phyloP scores from a whole-genome alignment of 2,329 filamentous ascomycete species.

The Cladobotryum mycophilum region DNA sequence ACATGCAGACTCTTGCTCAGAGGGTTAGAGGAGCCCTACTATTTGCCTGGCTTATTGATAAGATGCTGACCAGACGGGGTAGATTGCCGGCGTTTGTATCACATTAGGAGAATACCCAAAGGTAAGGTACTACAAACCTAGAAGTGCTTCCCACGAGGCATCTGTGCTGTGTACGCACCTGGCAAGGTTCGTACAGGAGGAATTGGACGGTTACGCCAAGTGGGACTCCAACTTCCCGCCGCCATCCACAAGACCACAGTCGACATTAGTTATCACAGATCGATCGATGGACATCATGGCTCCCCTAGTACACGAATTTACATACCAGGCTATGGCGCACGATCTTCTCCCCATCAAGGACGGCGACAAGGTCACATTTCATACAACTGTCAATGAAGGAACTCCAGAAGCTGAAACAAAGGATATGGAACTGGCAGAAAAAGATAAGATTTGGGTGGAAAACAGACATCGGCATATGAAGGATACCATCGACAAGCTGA shows the following conservation, averaged over 20 bases:
- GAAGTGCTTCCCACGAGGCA: conserved; percentile 72
- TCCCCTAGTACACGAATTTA: conserved; percentile 90
- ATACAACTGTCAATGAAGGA: conserved; percentile 71
- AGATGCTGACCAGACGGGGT: conserved; percentile 3
- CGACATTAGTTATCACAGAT: conserved; percentile 80
- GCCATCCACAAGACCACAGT: conserved; percentile 68
- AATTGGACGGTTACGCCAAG: conserved; percentile 82
- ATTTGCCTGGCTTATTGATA: background rate
- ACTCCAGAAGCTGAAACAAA: conserved; percentile 66
- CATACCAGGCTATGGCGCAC: conserved; percentile 97
- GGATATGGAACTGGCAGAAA: conserved; percentile 85
- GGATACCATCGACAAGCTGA: conserved; percentile 89
- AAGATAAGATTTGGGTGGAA: conserved; percentile 91
- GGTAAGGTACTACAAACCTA: conserved; percentile 83
- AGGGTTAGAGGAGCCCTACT: conserved; percentile 52
- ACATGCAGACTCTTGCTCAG: conserved; percentile 80
- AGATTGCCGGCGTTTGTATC: conserved; percentile 64
- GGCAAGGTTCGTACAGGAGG: conserved; percentile 84
- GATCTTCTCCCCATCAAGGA: conserved; percentile 86
- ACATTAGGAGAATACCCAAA: conserved; percentile 90
- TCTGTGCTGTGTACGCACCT: conserved; percentile 81
- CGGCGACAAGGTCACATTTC: conserved; percentile 80
- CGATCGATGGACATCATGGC: conserved; percentile 87
- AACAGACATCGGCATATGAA: conserved; percentile 97
- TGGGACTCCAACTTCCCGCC: conserved; percentile 82